Percentiles rank a stretch among this genome's conserved stretches.
phyloP scores from a whole-genome alignment of 768 basidiomycete species.

The Lactarius trivialis region DNA sequence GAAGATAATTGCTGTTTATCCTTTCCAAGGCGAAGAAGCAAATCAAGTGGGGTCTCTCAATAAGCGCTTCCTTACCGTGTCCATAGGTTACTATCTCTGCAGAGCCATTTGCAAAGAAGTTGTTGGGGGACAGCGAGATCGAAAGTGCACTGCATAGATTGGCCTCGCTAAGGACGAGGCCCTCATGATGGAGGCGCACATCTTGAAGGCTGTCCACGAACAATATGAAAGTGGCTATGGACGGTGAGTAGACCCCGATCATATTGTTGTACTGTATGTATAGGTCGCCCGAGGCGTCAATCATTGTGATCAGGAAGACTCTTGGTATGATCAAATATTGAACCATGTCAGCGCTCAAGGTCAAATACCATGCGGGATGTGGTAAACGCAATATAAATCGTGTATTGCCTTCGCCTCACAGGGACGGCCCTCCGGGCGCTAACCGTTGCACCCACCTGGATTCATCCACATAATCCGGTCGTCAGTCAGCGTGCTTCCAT shows the following conservation, averaged over 20 bases:
- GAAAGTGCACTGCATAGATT: background rate
- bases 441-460: too few relatives aligned
- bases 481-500: too few relatives aligned
- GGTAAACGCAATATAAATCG: background rate
- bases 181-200: background rate
- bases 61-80: background rate
- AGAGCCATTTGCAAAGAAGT: background rate
- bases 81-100: conserved; percentile 11
- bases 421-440: too few relatives aligned
- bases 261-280: too few relatives aligned
- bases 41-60: background rate
- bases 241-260: background rate
- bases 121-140: background rate
- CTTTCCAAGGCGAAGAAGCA: background rate
- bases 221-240: background rate
- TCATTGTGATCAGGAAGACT: background rate
- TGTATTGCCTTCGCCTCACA: too few relatives aligned
- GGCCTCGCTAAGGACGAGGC: background rate
- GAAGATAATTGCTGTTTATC: background rate
- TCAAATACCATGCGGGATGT: background rate
- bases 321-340: background rate
- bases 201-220: background rate
- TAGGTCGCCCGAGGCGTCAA: background rate
- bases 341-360: background rate
- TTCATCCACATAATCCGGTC: too few relatives aligned